These are phyloP conservation scores for Coccomyxa sp. DNA, from an alignment of 139 green algal genomes.

Conservation along the genomic window DNA sequence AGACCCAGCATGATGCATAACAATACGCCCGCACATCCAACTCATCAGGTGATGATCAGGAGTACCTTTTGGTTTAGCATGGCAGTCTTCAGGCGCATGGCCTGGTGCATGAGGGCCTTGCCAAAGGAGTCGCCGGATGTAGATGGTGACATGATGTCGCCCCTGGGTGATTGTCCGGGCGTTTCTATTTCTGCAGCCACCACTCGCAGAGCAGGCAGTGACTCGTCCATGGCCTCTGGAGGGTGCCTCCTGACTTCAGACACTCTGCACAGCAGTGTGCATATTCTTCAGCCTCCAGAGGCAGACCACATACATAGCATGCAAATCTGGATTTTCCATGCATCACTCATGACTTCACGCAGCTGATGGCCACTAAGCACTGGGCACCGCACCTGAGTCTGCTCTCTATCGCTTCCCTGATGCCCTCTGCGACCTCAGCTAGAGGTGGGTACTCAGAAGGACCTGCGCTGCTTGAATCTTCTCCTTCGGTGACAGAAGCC, in stretches of 20 bases:
- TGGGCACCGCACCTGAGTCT: not conserved
- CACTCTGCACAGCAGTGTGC: not conserved
- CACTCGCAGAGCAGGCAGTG: not conserved
- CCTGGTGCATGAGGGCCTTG: not conserved
- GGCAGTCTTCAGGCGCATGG: not conserved
- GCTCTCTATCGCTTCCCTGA: not conserved
- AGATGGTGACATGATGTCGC: not conserved
- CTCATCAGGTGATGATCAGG: not conserved
- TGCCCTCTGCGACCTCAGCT: not conserved
- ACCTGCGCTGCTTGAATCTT: not conserved
- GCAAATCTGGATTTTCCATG: not conserved
- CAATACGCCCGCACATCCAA: not conserved
- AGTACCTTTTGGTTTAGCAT: not conserved
- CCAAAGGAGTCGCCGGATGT: not conserved
- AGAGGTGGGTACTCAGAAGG: not conserved
- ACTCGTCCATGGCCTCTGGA: not conserved
- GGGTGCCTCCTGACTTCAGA: not conserved
- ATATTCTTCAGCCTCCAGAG: not conserved
- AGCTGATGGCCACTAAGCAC: not conserved
- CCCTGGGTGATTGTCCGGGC: not conserved
- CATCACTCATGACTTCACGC: not conserved
- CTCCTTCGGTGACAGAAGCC: not conserved
- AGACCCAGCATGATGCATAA: not conserved
- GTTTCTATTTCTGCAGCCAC: slow-evolving; percentile 4
- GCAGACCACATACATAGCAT: not conserved